Conservation (phyloP, 306 rosid species). For the Cicer pinnatifidum region DNA sequence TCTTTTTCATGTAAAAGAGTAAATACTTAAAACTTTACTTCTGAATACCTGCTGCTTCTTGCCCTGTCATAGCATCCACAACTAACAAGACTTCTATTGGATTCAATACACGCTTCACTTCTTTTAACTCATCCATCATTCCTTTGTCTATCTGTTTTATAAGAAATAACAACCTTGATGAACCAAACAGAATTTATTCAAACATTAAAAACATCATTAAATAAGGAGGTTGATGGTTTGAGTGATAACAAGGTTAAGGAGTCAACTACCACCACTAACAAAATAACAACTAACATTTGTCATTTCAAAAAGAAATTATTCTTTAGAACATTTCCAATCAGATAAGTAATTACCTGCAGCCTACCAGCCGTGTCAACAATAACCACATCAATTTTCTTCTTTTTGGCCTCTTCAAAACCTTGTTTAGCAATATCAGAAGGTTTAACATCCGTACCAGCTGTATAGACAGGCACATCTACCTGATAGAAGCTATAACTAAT, state of each 20-base stretch:
- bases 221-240: no score
- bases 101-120: constrained; percentile 74
- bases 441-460: constrained; percentile 87
- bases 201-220: neutral
- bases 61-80: constrained; percentile 99
- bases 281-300: no score
- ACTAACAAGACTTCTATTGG: constrained; percentile 94
- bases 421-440: constrained; percentile 86
- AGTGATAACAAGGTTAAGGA: no score
- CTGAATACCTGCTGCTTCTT: constrained; percentile 93
- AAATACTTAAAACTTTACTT: constrained; percentile 37
- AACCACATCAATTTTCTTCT: constrained; percentile 84
- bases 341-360: constrained; percentile 76
- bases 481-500: constrained; percentile 62
- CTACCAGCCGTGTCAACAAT: constrained; percentile 98
- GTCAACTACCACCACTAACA: no score
- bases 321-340: constrained; percentile 17
- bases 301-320: constrained; percentile 2
- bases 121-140: constrained; percentile 98
- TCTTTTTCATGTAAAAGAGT: constrained; percentile 19
- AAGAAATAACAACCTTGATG: constrained; percentile 36
- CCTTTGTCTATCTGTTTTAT: constrained; percentile 80
- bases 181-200: constrained; percentile 25
- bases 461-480: constrained; percentile 91
- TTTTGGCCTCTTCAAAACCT: constrained; percentile 95